Percentiles rank a stretch among this genome's conserved stretches.
Conservation (phyloP, 139 green algal species). For the Micractinium sp. region DNA sequence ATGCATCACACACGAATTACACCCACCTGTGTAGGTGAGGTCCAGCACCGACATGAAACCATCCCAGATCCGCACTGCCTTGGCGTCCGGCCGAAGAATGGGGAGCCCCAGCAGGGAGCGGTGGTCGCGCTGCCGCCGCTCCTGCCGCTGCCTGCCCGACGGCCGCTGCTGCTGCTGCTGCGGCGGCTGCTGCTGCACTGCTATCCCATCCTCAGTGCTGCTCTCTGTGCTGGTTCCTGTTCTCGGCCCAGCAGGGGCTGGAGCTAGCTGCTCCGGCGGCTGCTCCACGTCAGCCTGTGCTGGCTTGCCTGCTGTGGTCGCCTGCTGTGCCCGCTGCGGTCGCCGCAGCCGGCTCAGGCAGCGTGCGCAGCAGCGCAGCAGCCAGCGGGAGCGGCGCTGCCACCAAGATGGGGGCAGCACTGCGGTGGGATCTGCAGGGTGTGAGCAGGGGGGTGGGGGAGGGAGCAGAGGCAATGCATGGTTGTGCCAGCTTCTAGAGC, state of each 20-base stretch:
- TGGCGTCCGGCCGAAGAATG: not conserved
- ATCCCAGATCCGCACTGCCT: not conserved
- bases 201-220: not conserved
- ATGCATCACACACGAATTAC: not conserved
- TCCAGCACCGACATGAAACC: not conserved
- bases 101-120: slow-evolving; percentile 18
- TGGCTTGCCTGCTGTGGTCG: not conserved
- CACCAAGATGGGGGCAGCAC: not conserved
- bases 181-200: not conserved
- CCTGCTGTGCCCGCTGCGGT: not conserved
- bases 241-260: not conserved
- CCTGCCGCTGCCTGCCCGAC: not conserved
- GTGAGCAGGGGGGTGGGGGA: too few species aligned
- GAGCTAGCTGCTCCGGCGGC: not conserved
- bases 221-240: not conserved
- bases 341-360: too few species aligned
- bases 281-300: not conserved
- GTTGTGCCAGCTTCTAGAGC: too few species aligned
- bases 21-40: slow-evolving; percentile 27
- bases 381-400: not conserved
- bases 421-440: too few species aligned
- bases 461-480: too few species aligned
- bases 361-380: not conserved
- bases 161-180: not conserved
- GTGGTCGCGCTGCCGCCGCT: not conserved